These are phyloP conservation scores for Syzygium oleosum DNA, from an alignment of 345 rosid genomes.

Conservation along the genomic window DNA sequence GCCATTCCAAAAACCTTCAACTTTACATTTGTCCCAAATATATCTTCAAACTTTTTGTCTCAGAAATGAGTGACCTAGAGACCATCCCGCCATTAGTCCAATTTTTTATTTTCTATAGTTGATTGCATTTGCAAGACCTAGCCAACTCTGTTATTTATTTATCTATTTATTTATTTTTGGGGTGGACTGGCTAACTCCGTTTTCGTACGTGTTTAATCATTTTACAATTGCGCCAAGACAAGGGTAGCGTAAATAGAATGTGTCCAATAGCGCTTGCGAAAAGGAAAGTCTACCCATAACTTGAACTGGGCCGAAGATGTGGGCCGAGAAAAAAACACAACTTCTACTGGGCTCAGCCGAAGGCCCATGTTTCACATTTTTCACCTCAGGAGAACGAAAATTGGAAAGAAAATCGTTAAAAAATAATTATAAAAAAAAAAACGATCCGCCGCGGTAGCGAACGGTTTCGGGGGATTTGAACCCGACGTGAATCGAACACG, in stretches of 20 bases:
- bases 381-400: not conserved
- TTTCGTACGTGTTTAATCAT: no score
- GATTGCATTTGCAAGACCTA: not conserved
- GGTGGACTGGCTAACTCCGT: no score
- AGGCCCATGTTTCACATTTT: not conserved
- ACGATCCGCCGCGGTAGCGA: not conserved
- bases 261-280: not conserved
- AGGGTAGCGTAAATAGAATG: not conserved
- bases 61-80: not conserved
- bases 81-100: not conserved
- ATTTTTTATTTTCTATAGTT: not conserved
- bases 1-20: no score
- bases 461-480: conserved; percentile 22
- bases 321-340: not conserved
- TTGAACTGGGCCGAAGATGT: not conserved
- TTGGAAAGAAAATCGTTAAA: not conserved
- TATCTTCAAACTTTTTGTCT: no score
- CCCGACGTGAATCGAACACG: conserved; percentile 93
- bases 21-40: no score
- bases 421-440: not conserved
- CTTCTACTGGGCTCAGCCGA: not conserved
- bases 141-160: not conserved
- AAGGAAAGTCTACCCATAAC: not conserved
- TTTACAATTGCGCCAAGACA: no score
- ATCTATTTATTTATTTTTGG: not conserved